Evolutionary conservation across 441 rosid species (phyloP).

Genomic region (Populus trichocarpa): DNA sequence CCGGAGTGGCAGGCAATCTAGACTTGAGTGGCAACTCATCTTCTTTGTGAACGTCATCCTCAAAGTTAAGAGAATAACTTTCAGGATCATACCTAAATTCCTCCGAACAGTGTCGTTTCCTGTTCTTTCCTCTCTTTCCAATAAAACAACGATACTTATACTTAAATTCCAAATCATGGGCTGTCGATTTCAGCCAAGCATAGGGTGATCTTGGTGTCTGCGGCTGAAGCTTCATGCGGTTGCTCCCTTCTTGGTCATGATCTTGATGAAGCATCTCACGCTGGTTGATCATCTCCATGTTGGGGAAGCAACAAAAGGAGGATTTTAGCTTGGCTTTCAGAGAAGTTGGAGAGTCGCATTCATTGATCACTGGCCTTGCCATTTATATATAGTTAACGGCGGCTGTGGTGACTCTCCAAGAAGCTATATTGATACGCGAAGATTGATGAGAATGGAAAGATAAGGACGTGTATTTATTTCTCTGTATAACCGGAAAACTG

Average conservation of each 20-base stretch:
- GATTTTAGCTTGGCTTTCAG: slow-evolving; percentile 32
- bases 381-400: neutral
- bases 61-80: slow-evolving; percentile 61
- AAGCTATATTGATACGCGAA: neutral
- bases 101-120: slow-evolving; percentile 27
- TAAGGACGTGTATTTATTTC: neutral
- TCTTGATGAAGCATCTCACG: slow-evolving; percentile 10
- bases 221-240: slow-evolving; percentile 11
- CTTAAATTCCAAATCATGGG: slow-evolving; percentile 43
- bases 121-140: slow-evolving; percentile 28
- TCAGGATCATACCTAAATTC: slow-evolving; percentile 53
- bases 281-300: neutral
- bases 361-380: slow-evolving; percentile 13
- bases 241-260: neutral
- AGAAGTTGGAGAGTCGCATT: slow-evolving; percentile 15
- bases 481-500: neutral
- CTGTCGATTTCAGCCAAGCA: slow-evolving; percentile 40
- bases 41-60: slow-evolving; percentile 32
- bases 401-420: neutral
- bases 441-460: slow-evolving; percentile 1
- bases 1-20: slow-evolving; percentile 52
- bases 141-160: slow-evolving; percentile 43
- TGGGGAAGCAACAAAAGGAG: slow-evolving; percentile 44
- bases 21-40: slow-evolving; percentile 36
- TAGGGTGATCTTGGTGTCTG: slow-evolving; percentile 39